Percentiles rank a stretch among this genome's conserved stretches.
These are phyloP conservation scores for Spathaspora sp. DNA, from an alignment of 1,139 yeast species.

Conservation along the genomic window DNA sequence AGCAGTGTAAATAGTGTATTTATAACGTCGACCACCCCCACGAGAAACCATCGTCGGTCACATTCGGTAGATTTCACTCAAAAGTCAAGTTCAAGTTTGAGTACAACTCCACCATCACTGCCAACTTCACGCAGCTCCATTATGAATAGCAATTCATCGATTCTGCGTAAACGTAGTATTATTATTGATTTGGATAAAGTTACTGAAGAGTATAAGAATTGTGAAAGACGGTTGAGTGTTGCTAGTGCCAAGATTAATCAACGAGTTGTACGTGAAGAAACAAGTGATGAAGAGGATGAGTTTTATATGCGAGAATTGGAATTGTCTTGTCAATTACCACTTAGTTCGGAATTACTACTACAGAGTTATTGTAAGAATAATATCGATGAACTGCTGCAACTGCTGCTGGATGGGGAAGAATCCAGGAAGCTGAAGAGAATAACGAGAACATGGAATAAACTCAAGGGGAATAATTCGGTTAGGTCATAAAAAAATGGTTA, in stretches of 20 bases:
- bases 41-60: conserved; percentile 9
- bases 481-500: background rate
- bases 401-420: background rate
- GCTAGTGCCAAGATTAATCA: background rate
- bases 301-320: background rate
- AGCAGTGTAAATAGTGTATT: background rate
- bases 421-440: background rate
- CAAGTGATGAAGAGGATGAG: background rate
- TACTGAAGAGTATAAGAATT: conserved; percentile 14
- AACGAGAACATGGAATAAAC: conserved; percentile 2
- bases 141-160: background rate
- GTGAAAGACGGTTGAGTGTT: conserved; percentile 12
- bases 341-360: conserved; percentile 11
- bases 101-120: conserved; percentile 1
- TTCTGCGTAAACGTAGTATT: background rate
- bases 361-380: conserved; percentile 4
- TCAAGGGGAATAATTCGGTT: conserved; percentile 6
- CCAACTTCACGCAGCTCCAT: conserved; percentile 3
- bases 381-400: too few species aligned
- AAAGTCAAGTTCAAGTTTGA: conserved; percentile 10
- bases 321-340: conserved; percentile 8
- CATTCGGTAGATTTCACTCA: conserved; percentile 13
- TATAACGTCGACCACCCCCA: background rate
- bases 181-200: conserved; percentile 21
- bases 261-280: background rate